These are phyloP conservation scores for Backusella sp. DNA, from an alignment of 192 early-diverging fungal genomes.

Conservation along the genomic window DNA sequence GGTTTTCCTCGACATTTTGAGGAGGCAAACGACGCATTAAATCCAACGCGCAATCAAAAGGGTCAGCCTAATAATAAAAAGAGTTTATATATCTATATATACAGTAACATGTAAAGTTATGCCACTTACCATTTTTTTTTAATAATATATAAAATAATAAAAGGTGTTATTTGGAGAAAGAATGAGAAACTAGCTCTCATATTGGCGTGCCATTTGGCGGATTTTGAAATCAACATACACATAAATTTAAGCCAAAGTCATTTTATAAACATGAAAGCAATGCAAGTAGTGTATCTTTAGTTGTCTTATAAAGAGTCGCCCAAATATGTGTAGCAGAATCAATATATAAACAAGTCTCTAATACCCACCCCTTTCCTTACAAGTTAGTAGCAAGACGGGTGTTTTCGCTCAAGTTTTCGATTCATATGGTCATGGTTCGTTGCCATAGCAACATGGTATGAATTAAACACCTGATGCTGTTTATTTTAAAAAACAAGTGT, in stretches of 20 bases:
- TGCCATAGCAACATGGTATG: too few relatives aligned
- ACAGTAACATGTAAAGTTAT: not conserved
- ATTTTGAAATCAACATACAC: not conserved
- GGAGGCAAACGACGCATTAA: constrained; percentile 97
- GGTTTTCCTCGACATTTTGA: constrained; percentile 84
- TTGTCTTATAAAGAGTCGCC: too few relatives aligned
- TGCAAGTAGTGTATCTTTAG: too few relatives aligned
- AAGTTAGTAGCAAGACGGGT: too few relatives aligned
- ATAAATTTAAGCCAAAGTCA: too few relatives aligned
- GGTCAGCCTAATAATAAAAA: constrained; percentile 24
- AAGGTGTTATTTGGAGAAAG: not conserved
- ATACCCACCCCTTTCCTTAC: too few relatives aligned
- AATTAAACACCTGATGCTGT: not conserved
- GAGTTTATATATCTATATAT: not conserved
- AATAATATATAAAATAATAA: not conserved
- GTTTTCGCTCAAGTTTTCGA: too few relatives aligned
- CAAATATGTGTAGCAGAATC: too few relatives aligned
- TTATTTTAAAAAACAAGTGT: too few relatives aligned
- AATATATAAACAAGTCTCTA: too few relatives aligned
- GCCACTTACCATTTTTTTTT: not conserved
- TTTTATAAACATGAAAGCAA: too few relatives aligned
- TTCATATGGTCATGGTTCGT: too few relatives aligned
- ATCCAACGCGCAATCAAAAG: constrained; percentile 88
- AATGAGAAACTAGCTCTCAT: not conserved
- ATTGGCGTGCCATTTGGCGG: not conserved